Conservation (phyloP, 2,329 filamentous ascomycete species). For the Alternaria angustiovoidea region DNA sequence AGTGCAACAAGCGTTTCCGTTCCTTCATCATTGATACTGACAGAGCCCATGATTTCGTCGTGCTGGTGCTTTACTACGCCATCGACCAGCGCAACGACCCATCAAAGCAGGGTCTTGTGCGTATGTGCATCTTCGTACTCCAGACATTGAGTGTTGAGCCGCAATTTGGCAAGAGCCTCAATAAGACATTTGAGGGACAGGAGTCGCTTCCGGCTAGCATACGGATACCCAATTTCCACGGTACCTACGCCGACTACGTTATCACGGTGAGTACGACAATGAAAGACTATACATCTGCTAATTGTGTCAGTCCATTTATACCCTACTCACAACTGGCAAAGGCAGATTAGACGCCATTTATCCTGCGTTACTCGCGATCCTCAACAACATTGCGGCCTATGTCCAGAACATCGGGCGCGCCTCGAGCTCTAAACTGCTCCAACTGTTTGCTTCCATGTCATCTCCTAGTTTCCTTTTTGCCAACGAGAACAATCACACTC, state of each 20-base stretch:
- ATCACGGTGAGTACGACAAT: constrained; percentile 71
- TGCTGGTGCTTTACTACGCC: constrained; percentile 90
- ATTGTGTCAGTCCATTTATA: constrained; percentile 78
- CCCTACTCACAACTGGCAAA: constrained; percentile 88
- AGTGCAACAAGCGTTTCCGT: constrained; percentile 97
- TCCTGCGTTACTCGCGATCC: constrained; percentile 86
- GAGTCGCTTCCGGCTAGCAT: constrained; percentile 85
- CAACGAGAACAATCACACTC: constrained; percentile 86
- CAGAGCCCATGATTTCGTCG: constrained; percentile 88
- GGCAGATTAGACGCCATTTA: constrained; percentile 91
- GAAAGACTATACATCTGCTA: constrained; percentile 23
- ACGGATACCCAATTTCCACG: constrained; percentile 82
- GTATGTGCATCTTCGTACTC: constrained; percentile 97
- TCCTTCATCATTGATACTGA: constrained; percentile 98
- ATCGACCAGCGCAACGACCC: constrained; percentile 86
- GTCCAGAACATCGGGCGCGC: constrained; percentile 77
- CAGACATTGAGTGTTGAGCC: constrained; percentile 94
- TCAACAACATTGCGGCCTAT: constrained; percentile 92
- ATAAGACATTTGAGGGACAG: constrained; percentile 86
- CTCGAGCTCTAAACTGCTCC: constrained; percentile 82
- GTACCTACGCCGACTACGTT: constrained; percentile 92
- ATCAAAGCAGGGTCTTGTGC: constrained; percentile 87
- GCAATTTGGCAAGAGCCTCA: constrained; percentile 88
- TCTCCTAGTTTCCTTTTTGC: constrained; percentile 90
- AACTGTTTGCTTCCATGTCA: constrained; percentile 91